These are phyloP conservation scores for Lithospermum erythrorhizon DNA, from an alignment of 257 asterid genomes.

Conservation along the genomic window DNA sequence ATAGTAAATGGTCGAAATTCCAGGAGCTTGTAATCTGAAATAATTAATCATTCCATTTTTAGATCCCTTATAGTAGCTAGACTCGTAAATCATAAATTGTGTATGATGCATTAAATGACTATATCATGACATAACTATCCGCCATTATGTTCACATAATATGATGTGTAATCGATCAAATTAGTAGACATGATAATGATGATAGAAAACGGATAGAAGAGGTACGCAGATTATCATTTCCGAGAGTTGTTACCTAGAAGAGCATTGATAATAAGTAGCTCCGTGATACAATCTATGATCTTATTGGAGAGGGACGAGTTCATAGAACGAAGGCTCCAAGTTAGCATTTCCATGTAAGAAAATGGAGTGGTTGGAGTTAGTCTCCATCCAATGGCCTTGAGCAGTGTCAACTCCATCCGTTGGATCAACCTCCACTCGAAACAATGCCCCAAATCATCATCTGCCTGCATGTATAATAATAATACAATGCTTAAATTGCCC, in stretches of 20 bases:
- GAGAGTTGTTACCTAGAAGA: slow-evolving; percentile 37
- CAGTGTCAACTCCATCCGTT: slow-evolving; percentile 50
- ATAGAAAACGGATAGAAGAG: no score
- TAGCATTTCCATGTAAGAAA: slow-evolving; percentile 37
- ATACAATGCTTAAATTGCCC: no score
- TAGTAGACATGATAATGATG: no score
- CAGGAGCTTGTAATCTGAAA: slow-evolving; percentile 38
- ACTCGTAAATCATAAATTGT: no score
- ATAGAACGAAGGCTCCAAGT: slow-evolving; percentile 9
- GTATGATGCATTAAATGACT: no score
- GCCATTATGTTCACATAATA: no score
- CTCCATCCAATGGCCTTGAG: slow-evolving; percentile 49
- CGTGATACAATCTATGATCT: slow-evolving; percentile 18
- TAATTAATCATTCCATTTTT: neutral
- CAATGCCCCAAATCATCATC: slow-evolving; percentile 37
- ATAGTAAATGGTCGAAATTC: slow-evolving; percentile 44
- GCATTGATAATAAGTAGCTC: slow-evolving; percentile 30
- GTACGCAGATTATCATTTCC: no score
- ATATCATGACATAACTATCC: no score
- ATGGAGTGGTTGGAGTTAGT: slow-evolving; percentile 39
- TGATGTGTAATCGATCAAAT: no score
- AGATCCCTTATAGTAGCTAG: neutral
- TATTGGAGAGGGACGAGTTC: slow-evolving; percentile 17
- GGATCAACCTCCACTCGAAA: slow-evolving; percentile 28
- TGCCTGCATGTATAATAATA: slow-evolving; percentile 13